Evolutionary conservation across 163 green algal species (phyloP), one percentile per base, ranked within the genome.

Genomic region (Scenedesmus sp.): DNA sequence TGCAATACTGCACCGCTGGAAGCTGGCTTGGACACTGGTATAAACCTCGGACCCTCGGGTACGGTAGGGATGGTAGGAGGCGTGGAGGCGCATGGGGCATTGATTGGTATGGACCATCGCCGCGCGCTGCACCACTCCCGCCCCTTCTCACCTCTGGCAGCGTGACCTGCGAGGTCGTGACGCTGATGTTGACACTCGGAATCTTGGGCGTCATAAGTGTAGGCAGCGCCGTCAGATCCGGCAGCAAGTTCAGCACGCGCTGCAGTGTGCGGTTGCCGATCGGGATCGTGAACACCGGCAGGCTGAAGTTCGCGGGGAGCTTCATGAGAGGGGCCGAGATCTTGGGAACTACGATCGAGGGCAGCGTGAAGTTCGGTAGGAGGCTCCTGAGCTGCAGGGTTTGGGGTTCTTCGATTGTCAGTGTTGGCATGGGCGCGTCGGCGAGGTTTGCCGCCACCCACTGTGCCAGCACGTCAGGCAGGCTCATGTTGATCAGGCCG

Each of bases 201-300:
- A 84, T 7, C 34, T 76, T 66, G 16, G 84, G 62, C 13, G 54
- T 67, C 26, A 79, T 7, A 7, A 89, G 67, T 0, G 62, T 82
- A 4, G 84, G 84, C 84, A 89, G 62, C 9, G 84, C 73, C 6
- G 84, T 89, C 60, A 89, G 26, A 23, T 82, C 34, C n/a, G 84
- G 86, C 70, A 90, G 9, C 52, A 90, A 8, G 9, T 8, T 57
- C 20, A 57, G 52, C 52, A 90, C 84, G 8, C 26, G 26, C 20
- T 57, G 52, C 18, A 89, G 62, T 13, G 84, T 81, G 10, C 54
- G 55, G 46, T 89, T 77, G 23, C 83, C 83, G 2, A 88, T 34
- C 0, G 84, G 84, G 46, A 89, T 89, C 1, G 62, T 89, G 54
- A 89, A 89, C 34, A 89, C 62, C 6, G 84, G 62, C 23, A 89